These are phyloP conservation scores for Tinospora cordifolia DNA, from an alignment of 164 flowering plant genomes.

Conservation along the genomic window DNA sequence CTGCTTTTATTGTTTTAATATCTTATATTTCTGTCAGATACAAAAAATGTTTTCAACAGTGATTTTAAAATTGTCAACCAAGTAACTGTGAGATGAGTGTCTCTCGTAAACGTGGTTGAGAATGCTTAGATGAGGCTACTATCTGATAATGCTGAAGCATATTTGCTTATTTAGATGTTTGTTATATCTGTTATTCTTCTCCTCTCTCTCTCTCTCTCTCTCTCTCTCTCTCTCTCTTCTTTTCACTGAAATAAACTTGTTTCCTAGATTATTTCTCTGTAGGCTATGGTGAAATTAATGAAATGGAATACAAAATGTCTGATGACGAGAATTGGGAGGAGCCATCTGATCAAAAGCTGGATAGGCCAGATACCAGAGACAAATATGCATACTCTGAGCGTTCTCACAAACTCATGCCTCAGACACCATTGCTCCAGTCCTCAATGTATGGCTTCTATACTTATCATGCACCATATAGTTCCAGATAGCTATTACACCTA, in stretches of 20 bases:
- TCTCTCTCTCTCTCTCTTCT: too few relatives aligned
- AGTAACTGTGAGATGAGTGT: background rate
- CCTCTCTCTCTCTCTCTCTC: too few relatives aligned
- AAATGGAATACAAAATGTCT: conserved; percentile 17
- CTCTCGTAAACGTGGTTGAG: background rate
- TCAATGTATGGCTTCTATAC: conserved; percentile 30
- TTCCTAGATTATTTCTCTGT: conserved; percentile 3
- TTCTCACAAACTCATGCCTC: conserved; percentile 28
- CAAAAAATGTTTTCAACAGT: too few relatives aligned
- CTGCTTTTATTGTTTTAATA: too few relatives aligned
- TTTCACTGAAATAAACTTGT: background rate
- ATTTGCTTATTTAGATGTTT: background rate
- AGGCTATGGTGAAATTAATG: conserved; percentile 10
- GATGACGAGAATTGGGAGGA: conserved; percentile 20
- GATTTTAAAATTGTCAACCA: background rate
- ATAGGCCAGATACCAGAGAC: conserved; percentile 6
- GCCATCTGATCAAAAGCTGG: conserved; percentile 18
- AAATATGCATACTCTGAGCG: conserved; percentile 17
- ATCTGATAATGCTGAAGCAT: background rate
- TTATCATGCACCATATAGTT: background rate
- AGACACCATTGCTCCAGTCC: conserved; percentile 35
- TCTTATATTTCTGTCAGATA: too few relatives aligned
- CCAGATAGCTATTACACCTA: background rate
- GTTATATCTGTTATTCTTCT: too few relatives aligned
- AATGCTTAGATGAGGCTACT: background rate